A percentile compares a stretch with the other conserved stretches of the same genome.
Evolutionary conservation across 495 filamentous ascomycete species (phyloP).

Genomic region (Schizothecium vesticola): DNA sequence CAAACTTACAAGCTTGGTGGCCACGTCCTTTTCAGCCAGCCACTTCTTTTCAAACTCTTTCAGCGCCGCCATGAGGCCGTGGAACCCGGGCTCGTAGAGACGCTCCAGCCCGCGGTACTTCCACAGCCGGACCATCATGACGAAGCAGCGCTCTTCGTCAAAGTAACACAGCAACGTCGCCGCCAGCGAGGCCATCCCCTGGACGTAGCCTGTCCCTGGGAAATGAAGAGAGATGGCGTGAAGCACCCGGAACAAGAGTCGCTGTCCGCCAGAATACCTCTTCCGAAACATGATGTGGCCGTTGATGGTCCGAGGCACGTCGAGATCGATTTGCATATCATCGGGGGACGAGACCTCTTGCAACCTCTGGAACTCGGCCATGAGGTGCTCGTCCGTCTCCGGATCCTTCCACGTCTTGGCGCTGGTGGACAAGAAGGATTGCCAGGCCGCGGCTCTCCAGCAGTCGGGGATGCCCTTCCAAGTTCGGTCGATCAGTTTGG

Average conservation of each 20-base stretch:
- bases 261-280: conserved; percentile 85
- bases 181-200: conserved; percentile 93
- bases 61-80: conserved; percentile 79
- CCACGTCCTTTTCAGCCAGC: conserved; percentile 71
- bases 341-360: conserved; percentile 72
- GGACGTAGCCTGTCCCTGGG: conserved; percentile 89
- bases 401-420: conserved; percentile 59
- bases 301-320: conserved; percentile 92
- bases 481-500: conserved; percentile 82
- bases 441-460: conserved; percentile 92
- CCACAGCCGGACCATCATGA: conserved; percentile 94
- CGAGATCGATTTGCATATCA: conserved; percentile 95
- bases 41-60: conserved; percentile 84
- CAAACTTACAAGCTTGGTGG: conserved; percentile 66
- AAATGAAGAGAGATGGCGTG: conserved; percentile 87
- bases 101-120: conserved; percentile 77
- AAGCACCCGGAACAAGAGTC: conserved; percentile 86
- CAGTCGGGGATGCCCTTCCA: conserved; percentile 99
- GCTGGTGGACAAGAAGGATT: conserved; percentile 81
- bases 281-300: conserved; percentile 96
- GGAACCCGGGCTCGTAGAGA: conserved; percentile 80
- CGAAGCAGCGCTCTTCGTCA: conserved; percentile 88
- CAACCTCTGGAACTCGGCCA: conserved; percentile 61
- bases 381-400: conserved; percentile 65
- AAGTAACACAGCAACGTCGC: conserved; percentile 95